Evolutionary conservation across 306 rosid genomes (phyloP).

Genomic region (Cicer judaicum): DNA sequence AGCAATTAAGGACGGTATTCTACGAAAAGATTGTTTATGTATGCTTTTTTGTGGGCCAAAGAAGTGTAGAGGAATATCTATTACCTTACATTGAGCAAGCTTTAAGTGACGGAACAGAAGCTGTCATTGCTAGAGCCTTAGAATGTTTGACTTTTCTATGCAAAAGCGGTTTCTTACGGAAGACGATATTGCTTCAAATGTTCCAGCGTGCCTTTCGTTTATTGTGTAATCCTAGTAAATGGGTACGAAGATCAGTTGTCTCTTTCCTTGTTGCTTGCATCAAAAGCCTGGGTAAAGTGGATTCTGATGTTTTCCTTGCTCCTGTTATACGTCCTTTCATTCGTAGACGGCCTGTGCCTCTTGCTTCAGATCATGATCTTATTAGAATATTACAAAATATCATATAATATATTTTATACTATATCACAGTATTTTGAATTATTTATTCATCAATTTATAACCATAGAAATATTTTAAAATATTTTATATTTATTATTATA

Average conservation of each 20-base stretch:
- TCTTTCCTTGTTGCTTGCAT: conserved; percentile 92
- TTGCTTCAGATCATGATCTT: conserved; percentile 82
- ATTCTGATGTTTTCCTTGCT: conserved; percentile 92
- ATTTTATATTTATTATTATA: too few species aligned
- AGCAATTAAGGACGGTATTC: conserved; percentile 88
- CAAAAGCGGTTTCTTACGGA: conserved; percentile 76
- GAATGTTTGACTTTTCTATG: conserved; percentile 89
- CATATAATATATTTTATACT: too few species aligned
- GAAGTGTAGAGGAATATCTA: conserved; percentile 99
- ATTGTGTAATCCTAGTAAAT: conserved; percentile 85
- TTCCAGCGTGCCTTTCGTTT: conserved; percentile 89
- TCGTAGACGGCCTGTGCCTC: conserved; percentile 86
- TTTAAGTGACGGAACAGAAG: conserved; percentile 75
- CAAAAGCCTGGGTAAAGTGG: conserved; percentile 88
- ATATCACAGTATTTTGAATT: too few species aligned
- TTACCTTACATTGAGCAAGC: conserved; percentile 98
- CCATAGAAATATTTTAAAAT: too few species aligned
- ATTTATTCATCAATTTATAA: too few species aligned
- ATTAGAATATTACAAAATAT: too few species aligned
- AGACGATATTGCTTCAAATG: conserved; percentile 92
- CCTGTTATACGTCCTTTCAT: conserved; percentile 90
- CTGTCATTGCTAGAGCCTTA: conserved; percentile 86
- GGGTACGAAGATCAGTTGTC: conserved; percentile 92
- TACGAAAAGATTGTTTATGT: conserved; percentile 92
- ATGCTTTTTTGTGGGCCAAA: conserved; percentile 95